A percentile compares a stretch with the other conserved stretches of the same genome.
Conservation (phyloP, 2,329 filamentous ascomycete genomes). For the Claviceps pazoutovae region DNA sequence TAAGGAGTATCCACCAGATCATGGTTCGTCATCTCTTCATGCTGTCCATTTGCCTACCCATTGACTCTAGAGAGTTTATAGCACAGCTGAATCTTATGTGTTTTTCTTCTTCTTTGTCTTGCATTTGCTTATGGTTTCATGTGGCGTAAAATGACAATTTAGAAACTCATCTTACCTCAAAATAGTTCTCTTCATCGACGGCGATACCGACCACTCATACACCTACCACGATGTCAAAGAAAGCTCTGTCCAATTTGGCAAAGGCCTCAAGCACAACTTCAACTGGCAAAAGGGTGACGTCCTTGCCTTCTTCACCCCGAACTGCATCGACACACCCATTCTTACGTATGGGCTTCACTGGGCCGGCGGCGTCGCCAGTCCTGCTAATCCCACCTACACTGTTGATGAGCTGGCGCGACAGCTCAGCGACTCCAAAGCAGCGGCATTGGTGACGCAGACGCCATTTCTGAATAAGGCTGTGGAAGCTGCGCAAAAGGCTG, state of each 20-base stretch:
- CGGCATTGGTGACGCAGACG: slow-evolving; percentile 60
- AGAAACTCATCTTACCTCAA: background rate
- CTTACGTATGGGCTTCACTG: slow-evolving; percentile 68
- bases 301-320: slow-evolving; percentile 69
- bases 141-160: too few species aligned
- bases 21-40: slow-evolving; percentile 37
- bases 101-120: background rate
- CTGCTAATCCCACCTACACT: slow-evolving; percentile 80
- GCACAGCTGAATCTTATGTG: background rate
- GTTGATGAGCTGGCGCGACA: slow-evolving; percentile 73
- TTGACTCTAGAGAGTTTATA: background rate
- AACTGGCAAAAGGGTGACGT: slow-evolving; percentile 76
- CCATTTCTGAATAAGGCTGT: slow-evolving; percentile 49
- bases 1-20: slow-evolving; percentile 57
- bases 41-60: background rate
- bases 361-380: slow-evolving; percentile 71
- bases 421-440: slow-evolving; percentile 63
- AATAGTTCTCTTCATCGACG: slow-evolving; percentile 67
- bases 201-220: slow-evolving; percentile 52
- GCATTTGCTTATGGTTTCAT: background rate
- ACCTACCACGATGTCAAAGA: slow-evolving; percentile 55
- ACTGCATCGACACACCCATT: slow-evolving; percentile 69
- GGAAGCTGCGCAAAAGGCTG: slow-evolving; percentile 54
- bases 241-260: slow-evolving; percentile 61
- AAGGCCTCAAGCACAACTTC: slow-evolving; percentile 60